Evolutionary conservation across 192 early-diverging fungal species (phyloP).

Genomic region (Geosiphon pyriformis): DNA sequence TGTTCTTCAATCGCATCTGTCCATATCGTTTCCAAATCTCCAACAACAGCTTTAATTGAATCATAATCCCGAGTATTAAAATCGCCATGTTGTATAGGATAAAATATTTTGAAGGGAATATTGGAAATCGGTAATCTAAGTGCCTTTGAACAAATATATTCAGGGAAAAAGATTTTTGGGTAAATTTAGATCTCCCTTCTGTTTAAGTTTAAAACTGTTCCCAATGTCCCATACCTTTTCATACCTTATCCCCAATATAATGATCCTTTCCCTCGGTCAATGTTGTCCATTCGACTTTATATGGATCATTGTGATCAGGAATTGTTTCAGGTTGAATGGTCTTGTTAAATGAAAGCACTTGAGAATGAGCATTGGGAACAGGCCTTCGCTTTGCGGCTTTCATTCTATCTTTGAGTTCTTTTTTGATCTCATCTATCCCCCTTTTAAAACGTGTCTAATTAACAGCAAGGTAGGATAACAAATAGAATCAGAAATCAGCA

Average conservation of each 20-base stretch:
- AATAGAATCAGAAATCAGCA: slow-evolving; percentile 13
- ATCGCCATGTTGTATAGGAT: slow-evolving; percentile 75
- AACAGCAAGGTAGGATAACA: slow-evolving; percentile 4
- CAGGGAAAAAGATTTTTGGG: too few relatives aligned
- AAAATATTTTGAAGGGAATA: slow-evolving; percentile 48
- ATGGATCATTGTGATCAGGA: slow-evolving; percentile 87
- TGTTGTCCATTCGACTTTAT: slow-evolving; percentile 81
- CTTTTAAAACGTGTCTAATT: slow-evolving; percentile 29
- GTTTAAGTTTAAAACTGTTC: not conserved
- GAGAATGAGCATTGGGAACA: slow-evolving; percentile 65
- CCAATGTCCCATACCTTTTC: not conserved
- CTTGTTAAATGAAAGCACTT: slow-evolving; percentile 69
- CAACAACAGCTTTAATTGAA: slow-evolving; percentile 56
- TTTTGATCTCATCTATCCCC: slow-evolving; percentile 47
- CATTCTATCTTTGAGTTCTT: slow-evolving; percentile 72
- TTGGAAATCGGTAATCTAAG: slow-evolving; percentile 39
- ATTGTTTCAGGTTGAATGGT: slow-evolving; percentile 60
- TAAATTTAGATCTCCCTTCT: too few relatives aligned
- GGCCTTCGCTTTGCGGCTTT: slow-evolving; percentile 74
- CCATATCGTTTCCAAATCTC: slow-evolving; percentile 82
- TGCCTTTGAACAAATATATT: slow-evolving; percentile 39
- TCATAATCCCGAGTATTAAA: slow-evolving; percentile 72
- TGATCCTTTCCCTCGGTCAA: slow-evolving; percentile 40
- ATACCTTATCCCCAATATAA: slow-evolving; percentile 61
- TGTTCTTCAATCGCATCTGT: slow-evolving; percentile 60